phyloP scores from a whole-genome alignment of 768 basidiomycete genomes.

The Lactifluus pinguis region DNA sequence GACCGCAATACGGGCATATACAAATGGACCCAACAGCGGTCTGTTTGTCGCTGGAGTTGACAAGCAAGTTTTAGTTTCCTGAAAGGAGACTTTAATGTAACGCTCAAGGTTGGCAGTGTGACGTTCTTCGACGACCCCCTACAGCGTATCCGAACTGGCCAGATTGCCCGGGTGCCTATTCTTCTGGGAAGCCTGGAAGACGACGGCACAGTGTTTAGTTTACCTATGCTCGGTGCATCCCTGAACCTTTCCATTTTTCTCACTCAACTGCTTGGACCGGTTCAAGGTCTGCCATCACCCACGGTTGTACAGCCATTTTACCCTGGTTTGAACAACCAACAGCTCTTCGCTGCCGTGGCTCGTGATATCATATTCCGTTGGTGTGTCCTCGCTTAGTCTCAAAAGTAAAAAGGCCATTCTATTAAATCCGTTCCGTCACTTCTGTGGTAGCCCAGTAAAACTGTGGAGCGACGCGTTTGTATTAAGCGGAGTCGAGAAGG shows the following conservation, averaged over 20 bases:
- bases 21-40: slow-evolving; percentile 1
- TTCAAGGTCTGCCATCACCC: not conserved
- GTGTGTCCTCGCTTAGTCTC: not conserved
- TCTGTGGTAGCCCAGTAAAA: slow-evolving; percentile 4
- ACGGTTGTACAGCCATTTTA: not conserved
- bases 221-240: not conserved
- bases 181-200: slow-evolving; percentile 7
- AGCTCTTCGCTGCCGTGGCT: not conserved
- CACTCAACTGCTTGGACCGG: not conserved
- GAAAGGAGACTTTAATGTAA: not conserved
- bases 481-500: not conserved
- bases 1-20: slow-evolving; percentile 15
- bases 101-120: not conserved
- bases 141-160: slow-evolving; percentile 1
- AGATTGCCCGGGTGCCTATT: slow-evolving; percentile 1
- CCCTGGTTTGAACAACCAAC: not conserved
- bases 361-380: slow-evolving; percentile 1
- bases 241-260: not conserved
- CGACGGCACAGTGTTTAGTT: not conserved
- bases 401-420: no score
- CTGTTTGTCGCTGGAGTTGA: not conserved
- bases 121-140: slow-evolving; percentile 4
- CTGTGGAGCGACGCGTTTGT: slow-evolving; percentile 9
- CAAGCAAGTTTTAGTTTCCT: not conserved
- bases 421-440: no score